Evolutionary conservation across 306 rosid species (phyloP), one percentile per base, ranked within the genome.

Genomic region (Alnus glutinosa): DNA sequence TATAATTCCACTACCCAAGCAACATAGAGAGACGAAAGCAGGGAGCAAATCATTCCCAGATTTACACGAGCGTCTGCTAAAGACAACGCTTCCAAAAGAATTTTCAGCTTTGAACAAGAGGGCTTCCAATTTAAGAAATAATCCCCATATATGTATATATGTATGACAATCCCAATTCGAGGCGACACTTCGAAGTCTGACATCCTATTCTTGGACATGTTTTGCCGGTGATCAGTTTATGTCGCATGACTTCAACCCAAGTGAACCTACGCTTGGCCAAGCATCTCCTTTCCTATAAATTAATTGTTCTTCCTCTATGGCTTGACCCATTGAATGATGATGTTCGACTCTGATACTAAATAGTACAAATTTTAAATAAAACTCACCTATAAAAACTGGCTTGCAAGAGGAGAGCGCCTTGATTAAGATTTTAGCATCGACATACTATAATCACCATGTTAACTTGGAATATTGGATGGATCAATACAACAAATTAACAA

Each of bases 121-220:
- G 37, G 16, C 64, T 30, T 14, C n/a, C 48, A 46, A 9, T 77
- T 46, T 4, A 14, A 9, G 71, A 18, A 47, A 73, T 7, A 71
- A 37, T 23, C 28, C 28, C 28, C 28, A 23, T 23, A 23, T 23
- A 23, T 57, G 46, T 42, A n/a, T 7, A 10, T 47, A 58, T 36
- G 16, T 4, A 23, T 59, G 34, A 50, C 3, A 19, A 55, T 55
- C 71, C 72, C 63, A 13, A 3, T 13, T 23, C 28, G 28, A 23
- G 0, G 28, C 28, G 51, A 2, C 51, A 4, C 51, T 3, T 1
- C 47, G 42, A 42, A 32, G 13, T 19, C 42, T 32, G 51, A n/a
- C 46, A 55, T 47, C 55, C 66, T 30, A 36, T 47, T 71, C 78
- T 55, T 73, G 30, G 30, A 2, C 79, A 72, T 57, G 37, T 19